Percentiles rank a stretch among this genome's conserved stretches.
phyloP scores from a whole-genome alignment of 495 filamentous ascomycete genomes.

The Aspergillus bertholletiae region DNA sequence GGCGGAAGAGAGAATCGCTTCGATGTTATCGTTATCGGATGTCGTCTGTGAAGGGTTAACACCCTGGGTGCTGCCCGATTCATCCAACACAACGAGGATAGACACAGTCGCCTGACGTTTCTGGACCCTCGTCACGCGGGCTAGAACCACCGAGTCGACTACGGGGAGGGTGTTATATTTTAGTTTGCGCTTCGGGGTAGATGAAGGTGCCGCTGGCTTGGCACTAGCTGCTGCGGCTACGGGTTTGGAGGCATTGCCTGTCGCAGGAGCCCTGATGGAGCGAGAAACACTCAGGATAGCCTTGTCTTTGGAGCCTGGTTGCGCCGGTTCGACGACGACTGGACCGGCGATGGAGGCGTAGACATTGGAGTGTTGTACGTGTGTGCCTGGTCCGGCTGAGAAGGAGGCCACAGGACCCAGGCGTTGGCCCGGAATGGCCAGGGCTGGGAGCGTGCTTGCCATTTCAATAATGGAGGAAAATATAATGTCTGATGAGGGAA shows the following conservation, averaged over 20 bases:
- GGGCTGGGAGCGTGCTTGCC: conserved; percentile 28
- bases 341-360: conserved; percentile 69
- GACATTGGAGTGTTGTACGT: conserved; percentile 66
- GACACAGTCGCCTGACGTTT: conserved; percentile 76
- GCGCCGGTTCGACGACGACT: conserved; percentile 47
- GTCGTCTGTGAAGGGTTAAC: conserved; percentile 34
- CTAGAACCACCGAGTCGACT: conserved; percentile 76
- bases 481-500: not conserved
- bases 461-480: conserved; percentile 14
- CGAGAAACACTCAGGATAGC: conserved; percentile 53
- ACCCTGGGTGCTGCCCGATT: conserved; percentile 24
- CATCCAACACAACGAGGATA: conserved; percentile 73
- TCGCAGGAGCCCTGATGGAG: conserved; percentile 7
- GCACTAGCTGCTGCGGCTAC: conserved; percentile 23
- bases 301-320: conserved; percentile 50
- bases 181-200: conserved; percentile 32
- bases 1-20: conserved; percentile 39
- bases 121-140: conserved; percentile 77
- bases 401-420: conserved; percentile 65
- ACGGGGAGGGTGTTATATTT: conserved; percentile 72
- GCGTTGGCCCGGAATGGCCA: conserved; percentile 67
- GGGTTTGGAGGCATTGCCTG: conserved; percentile 19
- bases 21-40: conserved; percentile 49
- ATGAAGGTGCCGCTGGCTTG: conserved; percentile 1
- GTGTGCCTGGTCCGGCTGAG: conserved; percentile 73